Evolutionary conservation across 495 filamentous ascomycete species (phyloP).

Genomic region (Parathielavia appendiculata): DNA sequence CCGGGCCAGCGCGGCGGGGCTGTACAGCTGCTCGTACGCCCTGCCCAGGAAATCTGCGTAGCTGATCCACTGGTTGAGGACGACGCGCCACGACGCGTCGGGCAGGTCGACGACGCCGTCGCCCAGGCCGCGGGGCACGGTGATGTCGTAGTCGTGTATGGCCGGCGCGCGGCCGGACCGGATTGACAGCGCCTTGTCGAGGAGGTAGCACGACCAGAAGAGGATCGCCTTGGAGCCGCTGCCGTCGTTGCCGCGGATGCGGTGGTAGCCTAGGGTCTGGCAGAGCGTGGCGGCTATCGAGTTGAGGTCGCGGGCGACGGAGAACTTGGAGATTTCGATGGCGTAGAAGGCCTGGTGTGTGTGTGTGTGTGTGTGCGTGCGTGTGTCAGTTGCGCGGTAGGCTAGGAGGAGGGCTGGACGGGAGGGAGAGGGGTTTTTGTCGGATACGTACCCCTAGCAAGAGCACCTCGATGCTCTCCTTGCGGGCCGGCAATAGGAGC

Average conservation of each 20-base stretch:
- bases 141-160: constrained; percentile 63
- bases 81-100: constrained; percentile 30
- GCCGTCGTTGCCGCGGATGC: constrained; percentile 32
- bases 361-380: no score
- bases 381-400: no score
- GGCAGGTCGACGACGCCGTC: constrained; percentile 28
- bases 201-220: constrained; percentile 61
- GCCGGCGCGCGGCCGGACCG: constrained; percentile 57
- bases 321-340: constrained; percentile 59
- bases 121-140: constrained; percentile 36
- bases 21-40: constrained; percentile 57
- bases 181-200: constrained; percentile 58
- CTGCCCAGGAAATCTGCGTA: constrained; percentile 53
- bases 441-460: constrained; percentile 46
- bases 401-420: background rate
- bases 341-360: constrained; percentile 42
- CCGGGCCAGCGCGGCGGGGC: constrained; percentile 51
- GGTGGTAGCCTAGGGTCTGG: constrained; percentile 61
- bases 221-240: constrained; percentile 40
- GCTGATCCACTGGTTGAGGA: constrained; percentile 47
- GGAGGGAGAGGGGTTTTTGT: background rate
- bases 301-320: constrained; percentile 58
- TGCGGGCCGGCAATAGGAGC: constrained; percentile 52
- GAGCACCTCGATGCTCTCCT: constrained; percentile 56
- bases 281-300: constrained; percentile 54